Evolutionary conservation across 495 filamentous ascomycete species (phyloP).

Genomic region (Extremus antarcticus): DNA sequence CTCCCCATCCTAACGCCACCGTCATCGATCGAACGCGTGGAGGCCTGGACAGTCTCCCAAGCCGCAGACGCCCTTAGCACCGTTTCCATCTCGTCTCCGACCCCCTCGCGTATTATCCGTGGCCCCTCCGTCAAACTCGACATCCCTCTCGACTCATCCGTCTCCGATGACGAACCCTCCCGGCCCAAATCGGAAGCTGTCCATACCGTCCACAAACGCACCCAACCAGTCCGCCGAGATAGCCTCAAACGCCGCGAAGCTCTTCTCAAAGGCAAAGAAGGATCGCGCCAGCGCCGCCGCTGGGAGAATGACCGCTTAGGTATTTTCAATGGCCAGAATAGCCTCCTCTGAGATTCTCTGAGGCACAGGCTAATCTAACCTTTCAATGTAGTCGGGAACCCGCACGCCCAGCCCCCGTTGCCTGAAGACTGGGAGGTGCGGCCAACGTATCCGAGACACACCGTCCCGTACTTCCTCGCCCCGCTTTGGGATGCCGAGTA

Average conservation of each 20-base stretch:
- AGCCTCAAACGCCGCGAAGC: conserved; percentile 62
- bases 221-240: conserved; percentile 41
- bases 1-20: background rate
- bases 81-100: conserved; percentile 1
- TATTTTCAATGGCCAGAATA: too few relatives aligned
- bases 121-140: conserved; percentile 25
- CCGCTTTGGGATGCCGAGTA: conserved; percentile 71
- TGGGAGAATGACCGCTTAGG: conserved; percentile 98
- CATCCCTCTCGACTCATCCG: conserved; percentile 34
- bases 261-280: conserved; percentile 81
- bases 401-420: conserved; percentile 70
- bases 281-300: conserved; percentile 71
- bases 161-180: background rate
- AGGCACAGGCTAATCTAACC: too few relatives aligned
- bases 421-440: conserved; percentile 69
- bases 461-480: conserved; percentile 82
- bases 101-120: conserved; percentile 2
- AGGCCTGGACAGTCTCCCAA: conserved; percentile 20
- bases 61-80: conserved; percentile 10
- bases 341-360: too few relatives aligned
- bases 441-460: conserved; percentile 64
- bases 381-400: conserved; percentile 73
- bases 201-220: conserved; percentile 18
- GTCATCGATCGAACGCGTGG: conserved; percentile 15
- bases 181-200: conserved; percentile 6